Base-by-base conservation (phyloP, 192 early-diverging fungal species). In the Spizellomyces sp. region DNA sequence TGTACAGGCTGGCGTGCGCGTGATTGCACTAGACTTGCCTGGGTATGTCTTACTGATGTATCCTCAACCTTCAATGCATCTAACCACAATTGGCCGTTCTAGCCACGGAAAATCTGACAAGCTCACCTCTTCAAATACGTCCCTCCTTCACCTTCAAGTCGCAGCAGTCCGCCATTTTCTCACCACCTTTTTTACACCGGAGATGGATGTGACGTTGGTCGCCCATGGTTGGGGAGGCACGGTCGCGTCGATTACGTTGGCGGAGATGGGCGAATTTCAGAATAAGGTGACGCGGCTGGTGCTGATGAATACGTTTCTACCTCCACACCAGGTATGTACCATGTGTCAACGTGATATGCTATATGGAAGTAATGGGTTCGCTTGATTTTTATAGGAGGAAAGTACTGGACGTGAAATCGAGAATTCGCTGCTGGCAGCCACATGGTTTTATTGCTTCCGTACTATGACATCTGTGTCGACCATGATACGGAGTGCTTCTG, bases 41-140 rank as follows among this genome's bases (percentile, higher is more conserved):
- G 74, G 69, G 63, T 65, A 48, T 36, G 36, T 5, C 42, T 19
- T 15, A 15, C 17, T 41, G 59, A 5, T 6, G 15, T 6, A 19
- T 42, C n/a, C 42, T 61, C 59, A 14, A 4, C 14, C 36, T 41
- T 5, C 17, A 36, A 15, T 15, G 36, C 36, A 61, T 42, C 42
- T 61, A 14, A 61, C 14, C 36, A 41, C 42, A 27, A 61, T 6
- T 41, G 36, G 36, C 48, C 7, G 9, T n/a, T 9, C 17, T 27
- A 65, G 70, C 43, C 56, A 59, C 45, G 72, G 72, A 45, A 67
- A 67, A 58, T 74, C 72, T 9, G 72, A 74, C 72, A 74, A 74
- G 41, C n/a, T 74, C 55, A 43, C 72, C 17, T 47, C 46, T 1
- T 9, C 52, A 21, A 41, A 54, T 36, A 15, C 72, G 6, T 14